A percentile compares a stretch with the other conserved stretches of the same genome.
These are phyloP conservation scores for Apiospora koreana DNA, from an alignment of 2,329 filamentous ascomycete genomes.

Conservation along the genomic window DNA sequence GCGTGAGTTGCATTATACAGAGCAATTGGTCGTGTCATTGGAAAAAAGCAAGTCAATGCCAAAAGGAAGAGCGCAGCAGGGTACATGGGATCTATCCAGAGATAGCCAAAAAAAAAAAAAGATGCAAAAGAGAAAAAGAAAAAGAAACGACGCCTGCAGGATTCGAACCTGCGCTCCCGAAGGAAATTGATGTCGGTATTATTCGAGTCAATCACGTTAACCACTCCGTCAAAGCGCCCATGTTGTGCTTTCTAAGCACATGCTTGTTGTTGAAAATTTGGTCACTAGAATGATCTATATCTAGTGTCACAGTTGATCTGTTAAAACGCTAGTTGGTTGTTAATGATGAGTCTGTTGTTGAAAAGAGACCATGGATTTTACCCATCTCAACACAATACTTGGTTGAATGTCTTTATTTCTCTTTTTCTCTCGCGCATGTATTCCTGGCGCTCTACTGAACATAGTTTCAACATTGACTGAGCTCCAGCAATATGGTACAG, in stretches of 20 bases:
- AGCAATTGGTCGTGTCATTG: too few species aligned
- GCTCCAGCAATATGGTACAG: not conserved
- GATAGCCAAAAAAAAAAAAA: not conserved
- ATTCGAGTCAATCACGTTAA: slow-evolving; percentile 22
- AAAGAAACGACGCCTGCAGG: slow-evolving; percentile 23
- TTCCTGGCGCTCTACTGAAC: too few species aligned
- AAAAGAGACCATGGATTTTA: too few species aligned
- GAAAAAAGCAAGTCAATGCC: too few species aligned
- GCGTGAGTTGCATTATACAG: too few species aligned
- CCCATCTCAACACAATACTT: too few species aligned
- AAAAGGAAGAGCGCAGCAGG: not conserved
- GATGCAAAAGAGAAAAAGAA: not conserved
- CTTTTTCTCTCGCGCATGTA: too few species aligned
- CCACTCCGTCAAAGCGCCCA: not conserved
- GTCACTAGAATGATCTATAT: not conserved
- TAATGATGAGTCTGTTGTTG: too few species aligned
- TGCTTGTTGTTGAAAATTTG: not conserved
- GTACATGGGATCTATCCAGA: too few species aligned
- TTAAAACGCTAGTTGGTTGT: too few species aligned
- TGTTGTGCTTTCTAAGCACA: not conserved
- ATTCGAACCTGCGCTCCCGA: slow-evolving; percentile 31
- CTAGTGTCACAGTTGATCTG: too few species aligned
- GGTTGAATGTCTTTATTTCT: too few species aligned
- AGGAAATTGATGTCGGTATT: slow-evolving; percentile 22
- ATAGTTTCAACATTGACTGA: not conserved